Percentiles rank a stretch among this genome's conserved stretches.
These are phyloP conservation scores for Geranium incanum DNA, from an alignment of 441 rosid genomes.

Conservation along the genomic window DNA sequence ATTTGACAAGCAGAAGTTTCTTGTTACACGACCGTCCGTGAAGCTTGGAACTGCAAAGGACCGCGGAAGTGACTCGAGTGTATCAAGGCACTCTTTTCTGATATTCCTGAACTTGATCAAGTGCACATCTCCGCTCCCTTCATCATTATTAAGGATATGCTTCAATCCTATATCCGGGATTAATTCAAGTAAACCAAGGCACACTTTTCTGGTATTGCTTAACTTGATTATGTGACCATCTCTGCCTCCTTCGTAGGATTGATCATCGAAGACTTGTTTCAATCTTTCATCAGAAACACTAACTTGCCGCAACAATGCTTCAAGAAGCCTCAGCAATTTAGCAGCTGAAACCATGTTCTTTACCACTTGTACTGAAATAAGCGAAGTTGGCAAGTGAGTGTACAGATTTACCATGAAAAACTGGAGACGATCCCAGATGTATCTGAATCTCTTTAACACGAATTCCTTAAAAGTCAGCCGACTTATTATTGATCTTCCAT, in stretches of 20 bases:
- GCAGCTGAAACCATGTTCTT: not conserved
- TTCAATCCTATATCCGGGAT: not conserved
- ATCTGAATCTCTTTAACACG: not conserved
- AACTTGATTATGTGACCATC: too few relatives aligned
- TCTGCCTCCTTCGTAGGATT: too few relatives aligned
- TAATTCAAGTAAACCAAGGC: constrained; percentile 8
- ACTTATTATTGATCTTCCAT: not conserved
- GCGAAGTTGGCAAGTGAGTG: not conserved
- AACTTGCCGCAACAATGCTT: not conserved
- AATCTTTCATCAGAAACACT: not conserved
- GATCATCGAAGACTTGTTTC: not conserved
- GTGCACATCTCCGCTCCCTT: too few relatives aligned
- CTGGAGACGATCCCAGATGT: not conserved
- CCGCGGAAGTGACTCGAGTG: not conserved
- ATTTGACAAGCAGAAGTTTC: constrained; percentile 1
- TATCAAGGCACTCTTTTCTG: constrained; percentile 14
- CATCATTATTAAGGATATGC: not conserved
- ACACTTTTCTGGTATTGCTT: not conserved
- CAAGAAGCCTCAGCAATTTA: not conserved
- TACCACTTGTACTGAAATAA: not conserved
- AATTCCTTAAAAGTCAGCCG: not conserved
- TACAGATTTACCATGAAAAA: not conserved
- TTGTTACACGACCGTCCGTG: not conserved
- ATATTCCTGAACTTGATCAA: not conserved
- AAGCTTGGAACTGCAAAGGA: constrained; percentile 12